Evolutionary conservation across 768 basidiomycete genomes (phyloP).

Genomic region (Pleurotus pulmonarius): DNA sequence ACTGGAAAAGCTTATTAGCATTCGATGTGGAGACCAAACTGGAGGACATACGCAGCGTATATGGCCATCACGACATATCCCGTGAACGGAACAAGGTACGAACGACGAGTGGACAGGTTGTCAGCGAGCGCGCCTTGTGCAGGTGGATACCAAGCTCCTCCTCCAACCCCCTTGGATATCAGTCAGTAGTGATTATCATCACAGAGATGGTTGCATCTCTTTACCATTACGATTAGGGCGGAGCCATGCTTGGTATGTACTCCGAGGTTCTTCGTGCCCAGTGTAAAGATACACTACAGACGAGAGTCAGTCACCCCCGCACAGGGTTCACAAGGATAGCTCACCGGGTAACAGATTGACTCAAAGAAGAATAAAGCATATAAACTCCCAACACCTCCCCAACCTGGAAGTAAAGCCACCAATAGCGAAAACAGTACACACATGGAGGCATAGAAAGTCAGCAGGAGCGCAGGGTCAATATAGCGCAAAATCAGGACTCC

Average conservation of each 20-base stretch:
- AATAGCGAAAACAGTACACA: slow-evolving; percentile 52
- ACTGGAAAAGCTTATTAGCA: slow-evolving; percentile 20
- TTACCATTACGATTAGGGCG: slow-evolving; percentile 60
- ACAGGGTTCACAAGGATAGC: slow-evolving; percentile 11
- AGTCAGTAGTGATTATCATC: not conserved
- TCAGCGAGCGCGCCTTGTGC: slow-evolving; percentile 58
- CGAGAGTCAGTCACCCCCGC: not conserved
- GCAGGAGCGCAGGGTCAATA: slow-evolving; percentile 62
- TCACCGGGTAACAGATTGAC: slow-evolving; percentile 67
- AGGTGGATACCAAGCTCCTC: slow-evolving; percentile 67
- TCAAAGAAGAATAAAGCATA: slow-evolving; percentile 73
- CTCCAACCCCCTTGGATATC: slow-evolving; percentile 43
- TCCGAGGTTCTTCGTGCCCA: slow-evolving; percentile 63
- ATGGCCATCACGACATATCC: slow-evolving; percentile 57
- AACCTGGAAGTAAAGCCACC: slow-evolving; percentile 46
- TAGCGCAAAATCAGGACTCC: slow-evolving; percentile 57
- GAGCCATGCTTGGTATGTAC: slow-evolving; percentile 59
- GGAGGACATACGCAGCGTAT: slow-evolving; percentile 47
- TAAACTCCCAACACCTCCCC: slow-evolving; percentile 54
- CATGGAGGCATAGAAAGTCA: slow-evolving; percentile 46
- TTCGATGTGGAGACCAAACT: not conserved
- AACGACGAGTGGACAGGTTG: slow-evolving; percentile 40
- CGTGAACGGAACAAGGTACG: slow-evolving; percentile 57
- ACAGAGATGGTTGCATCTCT: slow-evolving; percentile 12
- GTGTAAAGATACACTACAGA: slow-evolving; percentile 53